Base-by-base conservation (phyloP, 805 yeast genomes). In the Pichia cephalocereana region DNA sequence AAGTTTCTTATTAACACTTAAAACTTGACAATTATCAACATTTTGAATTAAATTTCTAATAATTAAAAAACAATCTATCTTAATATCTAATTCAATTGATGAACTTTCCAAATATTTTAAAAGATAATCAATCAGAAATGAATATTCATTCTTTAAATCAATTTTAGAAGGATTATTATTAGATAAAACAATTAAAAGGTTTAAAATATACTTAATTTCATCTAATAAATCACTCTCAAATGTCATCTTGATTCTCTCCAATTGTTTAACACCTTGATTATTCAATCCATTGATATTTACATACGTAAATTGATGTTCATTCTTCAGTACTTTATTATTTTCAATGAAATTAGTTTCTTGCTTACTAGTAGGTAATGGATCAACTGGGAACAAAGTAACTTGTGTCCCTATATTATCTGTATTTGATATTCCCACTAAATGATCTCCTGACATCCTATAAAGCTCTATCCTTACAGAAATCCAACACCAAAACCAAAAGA, bases 31-130 rank as follows among this genome's bases (percentile, higher is more conserved):
- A 58, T 87, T 85, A 41, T 76, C 83, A 12, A 85, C 75, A 62
- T 89, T 96, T 61, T 91, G 95, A 3, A 86, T 77, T 42, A 86
- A 67, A 64, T 93, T 93, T 59, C 98, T 74, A 48, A 93, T 68
- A 18, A 86, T 77, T 40, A 93, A 70, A 56, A 82, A 72, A 8
- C 83, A 72, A 59, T 76, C 79, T 19, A 68, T 54, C 14, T 64
- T 54, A 32, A 59, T 59, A 41, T 64, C 61, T 19, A 64, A 40
- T 41, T 62, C 64, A 1, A 48, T 44, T 37, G 58, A 55, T 8
- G 48, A 49, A 8, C 60, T 51, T 27, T 52, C 50, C 12, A 64
- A 46, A 36, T 52, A 56, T 12, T 45, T 44, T 0, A 63, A 49
- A 15, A 64, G 44, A 38, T 61, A 62, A 27, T 66, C 65, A 26